Evolutionary conservation across 139 green algal genomes (phyloP), one percentile per base, ranked within the genome.

Genomic region (Deuterostichococcus epilithicus): DNA sequence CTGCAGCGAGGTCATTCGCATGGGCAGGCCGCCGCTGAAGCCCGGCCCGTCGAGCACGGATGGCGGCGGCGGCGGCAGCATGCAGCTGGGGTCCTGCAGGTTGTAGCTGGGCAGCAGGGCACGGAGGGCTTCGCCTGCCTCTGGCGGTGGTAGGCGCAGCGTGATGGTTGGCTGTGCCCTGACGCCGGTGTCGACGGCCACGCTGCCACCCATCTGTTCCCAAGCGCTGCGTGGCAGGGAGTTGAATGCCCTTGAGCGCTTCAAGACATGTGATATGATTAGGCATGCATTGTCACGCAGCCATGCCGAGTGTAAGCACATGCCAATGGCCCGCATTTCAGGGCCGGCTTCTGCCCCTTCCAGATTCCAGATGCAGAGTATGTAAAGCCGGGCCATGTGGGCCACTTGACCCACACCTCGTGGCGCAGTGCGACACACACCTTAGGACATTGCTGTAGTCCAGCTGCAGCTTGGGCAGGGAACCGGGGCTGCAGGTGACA

Each of bases 371-470:
- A n/a, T n/a, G n/a, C n/a, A n/a, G n/a, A n/a, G n/a, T n/a, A n/a
- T n/a, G n/a, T n/a, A n/a, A n/a, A n/a, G n/a, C n/a, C n/a, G n/a
- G n/a, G n/a, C n/a, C n/a, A n/a, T n/a, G n/a, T n/a, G n/a, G n/a
- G n/a, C n/a, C n/a, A n/a, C n/a, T n/a, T n/a, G n/a, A n/a, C n/a
- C n/a, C n/a, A n/a, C n/a, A n/a, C n/a, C n/a, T n/a, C n/a, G n/a
- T n/a, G n/a, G n/a, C n/a, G n/a, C n/a, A n/a, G n/a, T n/a, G n/a
- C n/a, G n/a, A n/a, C 45, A 68, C 59, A 22, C 32, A 77, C 73
- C 73, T 78, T 58, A 78, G 67, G 34, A 78, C 73, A 38, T 78
- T 68, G 68, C 73, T n/a, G 26, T 78, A 78, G 60, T 78, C 73
- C 25, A 78, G 59, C 59, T 78, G 73, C 4, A 78, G 59, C 20